phyloP scores from a whole-genome alignment of 805 yeast genomes.

The Saturnispora besseyi region DNA sequence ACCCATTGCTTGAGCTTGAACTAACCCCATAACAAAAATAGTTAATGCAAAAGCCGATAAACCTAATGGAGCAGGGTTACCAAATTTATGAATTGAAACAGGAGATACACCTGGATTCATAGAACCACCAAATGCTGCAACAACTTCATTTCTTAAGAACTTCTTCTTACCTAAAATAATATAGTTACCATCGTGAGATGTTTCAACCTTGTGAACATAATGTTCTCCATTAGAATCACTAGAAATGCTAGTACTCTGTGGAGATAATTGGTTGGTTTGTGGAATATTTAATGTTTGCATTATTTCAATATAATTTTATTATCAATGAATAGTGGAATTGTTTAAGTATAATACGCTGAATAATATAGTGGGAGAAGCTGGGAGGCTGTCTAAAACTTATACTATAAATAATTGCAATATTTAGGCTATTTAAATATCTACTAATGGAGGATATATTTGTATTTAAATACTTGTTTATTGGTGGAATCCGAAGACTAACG shows the following conservation, averaged over 20 bases:
- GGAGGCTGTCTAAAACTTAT: too few species aligned
- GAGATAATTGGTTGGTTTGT: background rate
- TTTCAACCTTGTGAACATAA: slow-evolving; percentile 3
- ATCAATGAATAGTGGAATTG: too few species aligned
- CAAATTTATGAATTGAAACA: slow-evolving; percentile 52
- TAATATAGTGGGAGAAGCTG: too few species aligned
- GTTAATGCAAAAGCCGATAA: slow-evolving; percentile 65
- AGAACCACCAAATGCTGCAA: slow-evolving; percentile 74
- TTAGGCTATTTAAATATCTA: background rate
- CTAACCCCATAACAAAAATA: slow-evolving; percentile 53
- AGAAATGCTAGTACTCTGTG: background rate
- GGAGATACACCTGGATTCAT: slow-evolving; percentile 59
- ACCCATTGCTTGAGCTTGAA: slow-evolving; percentile 61
- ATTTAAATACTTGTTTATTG: background rate
- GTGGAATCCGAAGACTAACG: background rate
- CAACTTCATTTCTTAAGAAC: slow-evolving; percentile 51
- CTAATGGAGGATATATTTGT: background rate
- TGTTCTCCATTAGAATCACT: background rate
- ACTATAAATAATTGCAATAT: background rate
- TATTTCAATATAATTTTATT: too few species aligned
- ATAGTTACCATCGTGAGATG: slow-evolving; percentile 44
- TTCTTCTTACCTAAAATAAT: slow-evolving; percentile 64
- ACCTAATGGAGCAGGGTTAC: slow-evolving; percentile 73
- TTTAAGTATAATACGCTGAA: too few species aligned
- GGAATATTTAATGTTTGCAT: background rate